Base-by-base conservation (phyloP, 75 land plant species). In the Sequoia sempervirens region DNA sequence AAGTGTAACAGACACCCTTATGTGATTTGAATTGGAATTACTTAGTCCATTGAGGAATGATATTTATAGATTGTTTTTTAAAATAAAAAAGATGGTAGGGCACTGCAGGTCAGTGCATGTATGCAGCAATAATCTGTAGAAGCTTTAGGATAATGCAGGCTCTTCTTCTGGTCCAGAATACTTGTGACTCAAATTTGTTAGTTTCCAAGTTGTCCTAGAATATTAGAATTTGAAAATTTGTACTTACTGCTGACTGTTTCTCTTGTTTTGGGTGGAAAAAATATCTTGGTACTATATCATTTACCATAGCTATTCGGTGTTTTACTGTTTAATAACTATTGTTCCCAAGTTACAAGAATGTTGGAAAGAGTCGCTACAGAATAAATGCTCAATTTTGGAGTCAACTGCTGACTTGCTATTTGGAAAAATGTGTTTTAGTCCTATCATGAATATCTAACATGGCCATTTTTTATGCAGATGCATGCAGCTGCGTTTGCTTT, bases 401-500 rank as follows among this genome's bases (percentile, higher is more conserved):
- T 34, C 5, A 34, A 34, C 23, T 75, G 79, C 10, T 34, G 11
- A 75, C 41, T 28, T 15, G 37, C 18, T 75, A 18, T 73, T 73
- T 30, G 37, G 79, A 18, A 36, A 76, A 76, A 23, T 36, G 20
- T 37, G 41, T 18, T 76, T 1, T 18, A 43, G 75, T 50, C 79
- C 56, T 37, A 30, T 84, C 17, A 53, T 47, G 75, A 69, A 40
- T 20, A 34, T 38, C 47, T 82, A 58, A 52, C 34, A 76, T 45
- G n/a, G 38, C n/a, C 45, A 66, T 28, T 30, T 84, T 52, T 34
- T 52, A 82, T n/a, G 58, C 89, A 93, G 95, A 82, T 93, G 14
- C 95, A 93, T 54, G 58, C 66, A n/a, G 93, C 95, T 30, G 95
- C 95, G 13, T 93, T 93, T 93, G 90, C 88, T 0, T 84, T 93